Evolutionary conservation across 2,329 filamentous ascomycete genomes (phyloP), one percentile per base, ranked within the genome.

Genomic region (Amauroascus verrucosus): DNA sequence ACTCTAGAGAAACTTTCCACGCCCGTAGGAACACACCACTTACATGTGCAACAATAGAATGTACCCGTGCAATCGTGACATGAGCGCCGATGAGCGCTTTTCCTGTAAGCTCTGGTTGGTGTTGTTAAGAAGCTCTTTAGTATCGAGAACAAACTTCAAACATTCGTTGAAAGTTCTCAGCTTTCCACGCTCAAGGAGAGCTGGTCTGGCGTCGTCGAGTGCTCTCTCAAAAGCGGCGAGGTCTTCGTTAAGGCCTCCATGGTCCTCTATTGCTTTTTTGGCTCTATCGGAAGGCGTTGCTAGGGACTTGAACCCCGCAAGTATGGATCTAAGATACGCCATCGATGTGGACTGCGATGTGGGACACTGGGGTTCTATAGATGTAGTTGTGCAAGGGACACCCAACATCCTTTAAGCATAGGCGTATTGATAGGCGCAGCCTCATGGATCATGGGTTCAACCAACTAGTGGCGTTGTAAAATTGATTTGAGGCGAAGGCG

Each of bases 1-100:
- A 38, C 35, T 38, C 6, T 38, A 38, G 2, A 6, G 35, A 38
- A 38, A 18, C 5, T 14, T 13, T 45, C 13, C 13, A 26, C 24
- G 14, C 13, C 24, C 7, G 26, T 16, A 8, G 13, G 11, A 2
- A 18, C 24, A 18, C 1, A 8, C 7, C 8, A 30, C 44, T 46
- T 32, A 46, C 44, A 46, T 30, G 26, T 46, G 30, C 16, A 46
- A 33, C 44, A 46, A 46, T 16, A 46, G 32, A 46, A 46, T 46
- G n/a, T 46, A 32, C 8, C 44, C 24, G 11, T 46, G 44, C 44
- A 46, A 20, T 11, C 44, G 24, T 18, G 44, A 46, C 8, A 32
- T 33, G 22, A 46, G 44, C 26, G 44, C 44, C n/a, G 44, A 30
- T 16, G 44, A 46, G 26, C 44, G 44, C 11, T 20, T 46, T 16